These are phyloP conservation scores for Oryza glaberrima DNA, from an alignment of 176 grass and related monocot species.

Conservation along the genomic window DNA sequence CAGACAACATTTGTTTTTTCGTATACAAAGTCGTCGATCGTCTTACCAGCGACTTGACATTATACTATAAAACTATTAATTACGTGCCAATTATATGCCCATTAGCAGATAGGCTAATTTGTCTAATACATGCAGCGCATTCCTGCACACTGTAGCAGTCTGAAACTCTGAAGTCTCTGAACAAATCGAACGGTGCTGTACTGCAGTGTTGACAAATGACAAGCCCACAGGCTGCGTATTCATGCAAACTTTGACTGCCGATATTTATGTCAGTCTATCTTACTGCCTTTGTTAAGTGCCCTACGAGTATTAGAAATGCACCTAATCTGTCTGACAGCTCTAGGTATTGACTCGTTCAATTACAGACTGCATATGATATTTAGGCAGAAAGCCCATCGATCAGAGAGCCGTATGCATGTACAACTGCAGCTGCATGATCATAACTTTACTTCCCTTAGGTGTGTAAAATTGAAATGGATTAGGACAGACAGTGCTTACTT, in stretches of 20 bases:
- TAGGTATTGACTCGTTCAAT: neutral
- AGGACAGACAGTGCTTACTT: neutral
- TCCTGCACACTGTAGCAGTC: neutral
- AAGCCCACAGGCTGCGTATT: neutral
- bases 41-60: neutral
- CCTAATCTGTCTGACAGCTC: neutral
- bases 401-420: neutral
- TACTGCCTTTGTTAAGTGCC: neutral
- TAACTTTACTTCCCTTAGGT: neutral
- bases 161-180: neutral
- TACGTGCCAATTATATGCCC: neutral
- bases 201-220: neutral
- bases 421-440: neutral
- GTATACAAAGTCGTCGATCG: neutral
- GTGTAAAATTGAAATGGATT: neutral
- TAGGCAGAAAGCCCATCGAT: neutral
- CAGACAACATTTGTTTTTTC: neutral
- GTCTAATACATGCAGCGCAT: neutral
- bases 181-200: neutral
- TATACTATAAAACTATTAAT: neutral
- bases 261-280: neutral
- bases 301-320: neutral
- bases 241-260: neutral
- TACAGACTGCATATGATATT: neutral
- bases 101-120: neutral